Evolutionary conservation across 2,329 filamentous ascomycete species (phyloP).

Genomic region (Penicillium sp.): DNA sequence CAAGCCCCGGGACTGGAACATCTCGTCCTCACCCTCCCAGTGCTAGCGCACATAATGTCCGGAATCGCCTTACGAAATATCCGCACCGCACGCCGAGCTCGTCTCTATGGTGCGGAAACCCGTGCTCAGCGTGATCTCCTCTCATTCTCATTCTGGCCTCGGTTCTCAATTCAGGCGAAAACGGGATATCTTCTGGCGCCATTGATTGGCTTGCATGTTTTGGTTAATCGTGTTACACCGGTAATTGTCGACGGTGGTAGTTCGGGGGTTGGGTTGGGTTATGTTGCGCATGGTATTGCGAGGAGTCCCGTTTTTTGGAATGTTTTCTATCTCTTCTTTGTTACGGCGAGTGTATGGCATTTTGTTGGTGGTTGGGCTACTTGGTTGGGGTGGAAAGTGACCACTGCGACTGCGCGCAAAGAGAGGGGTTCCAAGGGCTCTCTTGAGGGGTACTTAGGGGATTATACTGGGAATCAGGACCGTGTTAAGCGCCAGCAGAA

Average conservation of each 20-base stretch:
- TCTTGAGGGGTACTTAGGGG: conserved; percentile 37
- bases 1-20: conserved; percentile 82
- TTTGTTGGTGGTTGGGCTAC: conserved; percentile 84
- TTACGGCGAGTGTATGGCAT: conserved; percentile 73
- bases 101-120: conserved; percentile 74
- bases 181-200: conserved; percentile 73
- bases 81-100: conserved; percentile 71
- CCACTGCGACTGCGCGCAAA: conserved; percentile 40
- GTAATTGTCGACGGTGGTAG: conserved; percentile 78
- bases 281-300: conserved; percentile 83
- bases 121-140: conserved; percentile 51
- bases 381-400: conserved; percentile 69
- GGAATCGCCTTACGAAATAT: conserved; percentile 78
- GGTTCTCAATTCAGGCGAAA: conserved; percentile 69
- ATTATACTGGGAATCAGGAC: conserved; percentile 56
- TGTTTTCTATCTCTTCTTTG: conserved; percentile 69
- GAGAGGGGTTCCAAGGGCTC: conserved; percentile 34
- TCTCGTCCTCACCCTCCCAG: conserved; percentile 74
- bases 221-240: conserved; percentile 77
- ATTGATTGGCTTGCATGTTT: conserved; percentile 71
- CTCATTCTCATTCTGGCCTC: conserved; percentile 66
- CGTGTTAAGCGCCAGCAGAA: conserved; percentile 60
- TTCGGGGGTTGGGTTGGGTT: conserved; percentile 82
- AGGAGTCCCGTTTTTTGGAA: conserved; percentile 70
- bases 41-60: conserved; percentile 75